phyloP scores from a whole-genome alignment of 768 basidiomycete genomes.

The Suillus hirtellus region DNA sequence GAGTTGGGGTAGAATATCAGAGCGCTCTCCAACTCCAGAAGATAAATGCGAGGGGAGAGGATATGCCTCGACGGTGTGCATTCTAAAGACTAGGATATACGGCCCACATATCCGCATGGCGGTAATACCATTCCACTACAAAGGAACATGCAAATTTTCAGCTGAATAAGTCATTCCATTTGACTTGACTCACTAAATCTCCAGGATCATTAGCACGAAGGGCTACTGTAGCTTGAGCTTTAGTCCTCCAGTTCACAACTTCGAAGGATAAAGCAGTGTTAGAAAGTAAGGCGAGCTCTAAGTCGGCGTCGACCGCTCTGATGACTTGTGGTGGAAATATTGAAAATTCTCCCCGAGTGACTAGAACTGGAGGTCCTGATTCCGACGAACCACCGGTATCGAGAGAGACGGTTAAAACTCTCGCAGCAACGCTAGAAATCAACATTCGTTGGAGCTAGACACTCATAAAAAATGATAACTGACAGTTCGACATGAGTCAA shows the following conservation, averaged over 20 bases:
- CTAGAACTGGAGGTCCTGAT: background rate
- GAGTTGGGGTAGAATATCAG: constrained; percentile 19
- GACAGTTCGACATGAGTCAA: constrained; percentile 15
- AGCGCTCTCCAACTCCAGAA: constrained; percentile 17
- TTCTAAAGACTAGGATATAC: constrained; percentile 53
- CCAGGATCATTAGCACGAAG: constrained; percentile 28
- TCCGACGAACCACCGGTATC: background rate
- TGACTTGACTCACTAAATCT: constrained; percentile 30
- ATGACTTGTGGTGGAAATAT: constrained; percentile 24
- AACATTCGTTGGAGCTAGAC: background rate
- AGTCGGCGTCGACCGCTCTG: constrained; percentile 36
- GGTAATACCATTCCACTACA: constrained; percentile 45
- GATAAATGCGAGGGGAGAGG: constrained; percentile 17
- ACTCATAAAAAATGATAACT: background rate
- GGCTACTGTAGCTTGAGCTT: constrained; percentile 23
- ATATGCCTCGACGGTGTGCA: constrained; percentile 50
- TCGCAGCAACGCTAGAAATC: constrained; percentile 4
- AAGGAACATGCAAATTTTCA: background rate
- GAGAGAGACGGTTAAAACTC: constrained; percentile 9
- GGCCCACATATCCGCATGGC: constrained; percentile 46
- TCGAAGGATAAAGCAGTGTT: constrained; percentile 33
- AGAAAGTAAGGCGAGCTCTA: constrained; percentile 32
- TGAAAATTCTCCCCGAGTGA: constrained; percentile 18
- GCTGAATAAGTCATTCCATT: background rate
- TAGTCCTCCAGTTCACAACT: constrained; percentile 40